Percentiles rank a stretch among this genome's conserved stretches.
phyloP scores from a whole-genome alignment of 257 asterid genomes.

The Ajuga chamaepitys region DNA sequence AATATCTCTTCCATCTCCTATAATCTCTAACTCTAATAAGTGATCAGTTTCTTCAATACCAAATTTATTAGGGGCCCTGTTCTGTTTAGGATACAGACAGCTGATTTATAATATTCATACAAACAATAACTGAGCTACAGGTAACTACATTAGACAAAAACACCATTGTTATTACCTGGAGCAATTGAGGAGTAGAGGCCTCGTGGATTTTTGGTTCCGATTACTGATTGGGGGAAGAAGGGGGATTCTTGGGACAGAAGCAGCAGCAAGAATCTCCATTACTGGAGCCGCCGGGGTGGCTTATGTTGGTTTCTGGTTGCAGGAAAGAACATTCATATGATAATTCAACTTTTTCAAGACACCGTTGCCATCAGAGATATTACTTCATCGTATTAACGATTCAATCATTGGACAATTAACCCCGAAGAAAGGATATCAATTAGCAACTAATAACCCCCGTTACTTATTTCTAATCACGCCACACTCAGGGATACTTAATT shows the following conservation, averaged over 20 bases:
- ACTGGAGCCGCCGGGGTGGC: neutral
- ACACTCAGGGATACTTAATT: too few species aligned
- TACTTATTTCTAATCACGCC: too few species aligned
- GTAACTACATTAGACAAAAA: neutral
- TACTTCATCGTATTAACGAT: too few species aligned
- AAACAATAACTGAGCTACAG: neutral
- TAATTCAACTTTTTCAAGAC: neutral
- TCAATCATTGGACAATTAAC: too few species aligned
- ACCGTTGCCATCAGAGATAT: too few species aligned
- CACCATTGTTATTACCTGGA: constrained; percentile 17
- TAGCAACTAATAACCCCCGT: too few species aligned
- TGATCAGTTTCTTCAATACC: too few species aligned
- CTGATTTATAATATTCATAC: neutral
- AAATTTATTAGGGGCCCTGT: too few species aligned
- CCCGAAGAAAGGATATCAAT: too few species aligned
- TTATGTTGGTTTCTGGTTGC: neutral
- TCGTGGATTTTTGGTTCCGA: neutral
- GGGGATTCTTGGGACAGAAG: constrained; percentile 14
- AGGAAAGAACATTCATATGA: neutral
- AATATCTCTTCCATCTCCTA: too few species aligned
- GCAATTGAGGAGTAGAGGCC: constrained; percentile 19
- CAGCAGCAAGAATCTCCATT: constrained; percentile 26
- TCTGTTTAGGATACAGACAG: too few species aligned
- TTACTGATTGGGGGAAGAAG: neutral
- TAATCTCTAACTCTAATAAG: too few species aligned